Base-by-base conservation (phyloP, 2,329 filamentous ascomycete species). In the Cladophialophora exuberans region DNA sequence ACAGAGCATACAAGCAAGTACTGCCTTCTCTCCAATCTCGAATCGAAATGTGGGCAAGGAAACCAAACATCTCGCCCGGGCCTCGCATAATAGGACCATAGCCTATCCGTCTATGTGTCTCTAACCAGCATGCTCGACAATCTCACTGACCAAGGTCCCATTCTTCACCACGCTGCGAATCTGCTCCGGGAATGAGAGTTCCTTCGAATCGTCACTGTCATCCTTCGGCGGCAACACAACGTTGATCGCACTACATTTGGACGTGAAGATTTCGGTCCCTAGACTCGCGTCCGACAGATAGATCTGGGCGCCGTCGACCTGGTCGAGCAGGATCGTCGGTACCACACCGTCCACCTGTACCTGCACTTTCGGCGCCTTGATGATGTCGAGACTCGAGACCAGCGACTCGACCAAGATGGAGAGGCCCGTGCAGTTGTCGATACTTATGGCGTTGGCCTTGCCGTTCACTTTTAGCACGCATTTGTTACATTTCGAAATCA, bases 361-460 rank as follows among this genome's bases (percentile, higher is more conserved):
- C 11, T 91, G 92, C 70, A 99, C 96, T 72, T 94, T 96, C 64
- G 88, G 84, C 43, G 88, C 93, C 76, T 97, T 97, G 79, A 99
- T 94, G 20, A 96, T 89, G 68, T 99, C 94, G 53, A 99, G 84
- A 26, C 89, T 90, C 44, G 89, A 95, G 43, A 97, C 89, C 9
- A 97, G 84, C 1, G 86, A 89, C 66, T 97, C 93, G 50, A 97
- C 83, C 47, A 97, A 84, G 49, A 99, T 82, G 23, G 90, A 95
- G 15, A 95, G 79, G 45, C 90, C 87, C 42, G 81, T 83, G 52
- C 87, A 93, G 76, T 97, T 97, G 75, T 97, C 94, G 64, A 97
- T 83, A 4, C 91, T 93, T 60, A 99, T 89, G n/a, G 94, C 91
- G 70, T 99, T 99, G 54, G 90, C 91, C 75, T 99, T 99, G 73